phyloP scores from a whole-genome alignment of 805 yeast species.

The Sugiyamaella floridensis region DNA sequence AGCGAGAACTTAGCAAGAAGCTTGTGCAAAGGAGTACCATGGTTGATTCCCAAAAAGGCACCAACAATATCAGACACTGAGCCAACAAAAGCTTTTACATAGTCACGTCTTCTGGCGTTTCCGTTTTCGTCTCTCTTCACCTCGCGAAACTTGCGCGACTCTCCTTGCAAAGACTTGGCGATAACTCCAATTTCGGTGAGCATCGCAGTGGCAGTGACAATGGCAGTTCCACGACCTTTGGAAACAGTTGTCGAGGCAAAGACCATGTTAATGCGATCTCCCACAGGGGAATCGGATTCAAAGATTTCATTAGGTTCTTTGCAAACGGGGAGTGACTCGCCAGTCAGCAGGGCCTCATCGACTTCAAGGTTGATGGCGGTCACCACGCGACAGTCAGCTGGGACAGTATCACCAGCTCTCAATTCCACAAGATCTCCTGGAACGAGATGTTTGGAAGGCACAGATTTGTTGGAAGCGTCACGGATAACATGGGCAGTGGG shows the following conservation, averaged over 20 bases:
- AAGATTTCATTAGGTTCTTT: constrained; percentile 44
- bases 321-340: constrained; percentile 59
- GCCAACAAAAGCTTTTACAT: constrained; percentile 40
- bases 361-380: constrained; percentile 60
- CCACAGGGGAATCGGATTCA: constrained; percentile 47
- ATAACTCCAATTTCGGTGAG: constrained; percentile 69
- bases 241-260: constrained; percentile 62
- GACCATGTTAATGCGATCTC: constrained; percentile 68
- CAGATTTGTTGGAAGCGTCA: constrained; percentile 48
- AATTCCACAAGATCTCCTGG: constrained; percentile 66
- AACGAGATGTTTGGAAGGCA: constrained; percentile 58
- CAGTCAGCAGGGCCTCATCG: constrained; percentile 60
- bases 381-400: constrained; percentile 62
- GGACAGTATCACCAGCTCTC: constrained; percentile 66
- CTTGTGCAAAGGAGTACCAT: constrained; percentile 78
- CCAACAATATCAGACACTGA: constrained; percentile 53
- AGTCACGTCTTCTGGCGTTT: constrained; percentile 38
- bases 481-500: constrained; percentile 66
- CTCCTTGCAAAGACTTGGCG: constrained; percentile 50
- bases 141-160: constrained; percentile 34
- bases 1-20: constrained; percentile 73
- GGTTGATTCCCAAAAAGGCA: constrained; percentile 63
- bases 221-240: constrained; percentile 68
- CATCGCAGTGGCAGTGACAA: constrained; percentile 63
- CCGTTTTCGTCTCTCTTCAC: constrained; percentile 41